A percentile compares a stretch with the other conserved stretches of the same genome.
Conservation (phyloP, 163 green algal genomes). For the Scenedesmus sp. region DNA sequence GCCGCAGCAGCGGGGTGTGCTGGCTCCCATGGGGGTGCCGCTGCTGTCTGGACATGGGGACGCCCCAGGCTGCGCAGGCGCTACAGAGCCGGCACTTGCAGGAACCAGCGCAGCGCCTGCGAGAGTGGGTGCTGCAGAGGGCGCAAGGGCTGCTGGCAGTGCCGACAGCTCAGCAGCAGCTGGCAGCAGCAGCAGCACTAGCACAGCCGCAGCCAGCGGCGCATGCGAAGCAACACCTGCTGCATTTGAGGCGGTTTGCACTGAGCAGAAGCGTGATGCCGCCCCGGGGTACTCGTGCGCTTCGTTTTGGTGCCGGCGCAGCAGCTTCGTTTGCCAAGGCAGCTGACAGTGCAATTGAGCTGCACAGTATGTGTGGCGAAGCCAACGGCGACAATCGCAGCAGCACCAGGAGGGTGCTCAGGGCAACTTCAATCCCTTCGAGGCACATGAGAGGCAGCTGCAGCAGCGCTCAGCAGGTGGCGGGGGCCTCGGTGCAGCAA, state of each 20-base stretch:
- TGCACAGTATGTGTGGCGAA: not conserved
- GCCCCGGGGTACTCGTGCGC: not conserved
- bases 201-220: too few relatives aligned
- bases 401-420: not conserved
- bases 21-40: not conserved
- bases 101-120: not conserved
- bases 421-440: not conserved
- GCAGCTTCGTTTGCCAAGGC: slow-evolving; percentile 3
- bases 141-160: not conserved
- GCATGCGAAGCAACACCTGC: not conserved
- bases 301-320: not conserved
- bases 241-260: not conserved
- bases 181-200: not conserved
- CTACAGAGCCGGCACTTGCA: not conserved
- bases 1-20: not conserved
- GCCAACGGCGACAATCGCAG: not conserved
- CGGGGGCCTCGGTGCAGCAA: not conserved
- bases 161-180: not conserved
- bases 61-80: not conserved
- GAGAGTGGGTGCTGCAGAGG: not conserved
- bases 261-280: not conserved
- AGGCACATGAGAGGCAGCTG: not conserved
- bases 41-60: slow-evolving; percentile 10
- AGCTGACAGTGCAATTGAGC: slow-evolving; percentile 40
- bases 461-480: not conserved